phyloP scores from a whole-genome alignment of 225 moss, liverwort and hornwort genomes.

The Polytrichum commune region DNA sequence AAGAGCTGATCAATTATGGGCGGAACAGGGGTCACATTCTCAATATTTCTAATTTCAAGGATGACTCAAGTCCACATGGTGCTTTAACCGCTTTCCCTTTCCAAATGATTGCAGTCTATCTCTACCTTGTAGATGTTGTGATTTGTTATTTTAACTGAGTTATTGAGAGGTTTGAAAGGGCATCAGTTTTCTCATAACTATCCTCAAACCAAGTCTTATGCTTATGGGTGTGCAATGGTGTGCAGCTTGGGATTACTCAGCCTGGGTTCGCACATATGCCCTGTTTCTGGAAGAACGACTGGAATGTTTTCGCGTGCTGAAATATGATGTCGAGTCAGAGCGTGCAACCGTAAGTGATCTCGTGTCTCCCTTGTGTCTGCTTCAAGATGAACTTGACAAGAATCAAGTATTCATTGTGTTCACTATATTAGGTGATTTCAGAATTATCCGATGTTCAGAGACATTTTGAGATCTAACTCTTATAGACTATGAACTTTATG shows the following conservation, averaged over 20 bases:
- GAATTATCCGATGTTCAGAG: too few species aligned
- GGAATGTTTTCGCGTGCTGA: slow-evolving; percentile 89
- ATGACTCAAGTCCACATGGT: slow-evolving; percentile 98
- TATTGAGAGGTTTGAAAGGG: too few species aligned
- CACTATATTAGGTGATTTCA: too few species aligned
- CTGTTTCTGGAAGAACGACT: slow-evolving; percentile 97
- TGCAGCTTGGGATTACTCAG: slow-evolving; percentile 98
- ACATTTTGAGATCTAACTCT: too few species aligned
- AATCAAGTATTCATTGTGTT: too few species aligned
- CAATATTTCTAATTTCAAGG: slow-evolving; percentile 93
- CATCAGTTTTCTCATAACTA: too few species aligned
- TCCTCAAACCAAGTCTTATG: too few species aligned
- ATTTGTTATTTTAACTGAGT: too few species aligned
- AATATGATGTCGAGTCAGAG: slow-evolving; percentile 96
- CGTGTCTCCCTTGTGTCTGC: neutral
- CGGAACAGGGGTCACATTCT: slow-evolving; percentile 93
- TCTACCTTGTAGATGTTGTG: too few species aligned
- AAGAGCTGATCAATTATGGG: slow-evolving; percentile 91
- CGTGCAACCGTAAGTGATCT: slow-evolving; percentile 70
- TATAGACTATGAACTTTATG: too few species aligned
- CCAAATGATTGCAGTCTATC: too few species aligned
- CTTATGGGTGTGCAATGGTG: neutral
- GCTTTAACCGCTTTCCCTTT: neutral
- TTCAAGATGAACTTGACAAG: too few species aligned
- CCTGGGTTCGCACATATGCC: slow-evolving; percentile 96